A percentile compares a stretch with the other conserved stretches of the same genome.
Conservation (phyloP, 1,284 basidiomycete genomes). For the Ustilago tritici region DNA sequence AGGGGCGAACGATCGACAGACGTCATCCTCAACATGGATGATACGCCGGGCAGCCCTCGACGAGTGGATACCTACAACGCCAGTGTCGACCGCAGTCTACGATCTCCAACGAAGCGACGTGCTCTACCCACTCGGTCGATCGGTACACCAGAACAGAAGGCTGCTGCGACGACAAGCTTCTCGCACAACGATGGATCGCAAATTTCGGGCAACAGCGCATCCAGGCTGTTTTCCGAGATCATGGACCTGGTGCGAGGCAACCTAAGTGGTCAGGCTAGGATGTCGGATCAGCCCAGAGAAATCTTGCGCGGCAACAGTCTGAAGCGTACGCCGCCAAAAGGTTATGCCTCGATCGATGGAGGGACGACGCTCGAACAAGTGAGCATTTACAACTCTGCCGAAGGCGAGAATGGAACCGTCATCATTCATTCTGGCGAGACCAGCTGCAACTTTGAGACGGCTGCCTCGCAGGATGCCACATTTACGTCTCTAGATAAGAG, state of each 20-base stretch:
- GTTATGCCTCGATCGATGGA: slow-evolving; percentile 25
- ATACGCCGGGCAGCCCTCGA: slow-evolving; percentile 31
- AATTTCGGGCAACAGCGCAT: slow-evolving; percentile 13
- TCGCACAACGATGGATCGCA: slow-evolving; percentile 18
- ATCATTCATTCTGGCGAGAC: slow-evolving; percentile 21
- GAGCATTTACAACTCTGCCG: slow-evolving; percentile 8
- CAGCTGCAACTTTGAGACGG: slow-evolving; percentile 12
- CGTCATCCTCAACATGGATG: slow-evolving; percentile 30
- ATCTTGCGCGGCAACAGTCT: background rate
- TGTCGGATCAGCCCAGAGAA: slow-evolving; percentile 2
- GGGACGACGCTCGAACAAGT: slow-evolving; percentile 1
- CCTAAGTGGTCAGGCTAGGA: background rate
- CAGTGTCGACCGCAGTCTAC: slow-evolving; percentile 7
- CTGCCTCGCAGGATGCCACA: slow-evolving; percentile 2
- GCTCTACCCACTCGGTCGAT: background rate
- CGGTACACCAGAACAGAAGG: background rate
- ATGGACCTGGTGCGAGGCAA: slow-evolving; percentile 34
- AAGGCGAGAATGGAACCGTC: slow-evolving; percentile 1
- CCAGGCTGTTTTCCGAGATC: slow-evolving; percentile 36
- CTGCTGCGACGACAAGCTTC: slow-evolving; percentile 13
- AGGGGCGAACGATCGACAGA: background rate
- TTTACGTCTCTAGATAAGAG: background rate
- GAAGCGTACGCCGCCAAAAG: slow-evolving; percentile 16
- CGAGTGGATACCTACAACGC: background rate
- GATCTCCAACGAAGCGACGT: slow-evolving; percentile 31